Conservation (phyloP, 2,329 filamentous ascomycete species). For the Ploettnerulaceae sp. region DNA sequence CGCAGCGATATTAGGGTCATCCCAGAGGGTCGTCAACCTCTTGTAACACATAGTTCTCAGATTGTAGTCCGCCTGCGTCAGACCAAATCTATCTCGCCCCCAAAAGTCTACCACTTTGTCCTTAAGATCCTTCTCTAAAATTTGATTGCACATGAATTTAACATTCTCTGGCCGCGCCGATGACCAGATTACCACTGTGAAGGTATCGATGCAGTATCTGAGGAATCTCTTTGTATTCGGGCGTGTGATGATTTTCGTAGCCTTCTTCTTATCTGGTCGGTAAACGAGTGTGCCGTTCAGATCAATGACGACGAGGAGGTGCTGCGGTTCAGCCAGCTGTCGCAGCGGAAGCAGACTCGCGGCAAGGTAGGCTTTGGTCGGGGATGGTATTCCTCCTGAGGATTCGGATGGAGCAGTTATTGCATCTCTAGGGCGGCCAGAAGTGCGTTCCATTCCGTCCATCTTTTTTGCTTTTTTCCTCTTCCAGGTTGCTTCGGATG, state of each 20-base stretch:
- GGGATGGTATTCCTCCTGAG: conserved; percentile 47
- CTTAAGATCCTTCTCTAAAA: conserved; percentile 54
- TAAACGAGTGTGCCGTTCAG: conserved; percentile 86
- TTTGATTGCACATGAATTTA: conserved; percentile 55
- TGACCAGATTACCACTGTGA: conserved; percentile 86
- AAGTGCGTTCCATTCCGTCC: not conserved
- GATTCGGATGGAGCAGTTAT: conserved; percentile 22
- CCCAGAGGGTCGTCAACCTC: conserved; percentile 70
- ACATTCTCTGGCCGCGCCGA: conserved; percentile 76
- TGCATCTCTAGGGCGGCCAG: conserved; percentile 5
- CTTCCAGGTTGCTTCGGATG: too few species aligned
- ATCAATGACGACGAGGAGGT: conserved; percentile 80
- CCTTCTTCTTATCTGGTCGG: conserved; percentile 52
- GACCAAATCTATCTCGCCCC: conserved; percentile 71
- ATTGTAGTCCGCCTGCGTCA: conserved; percentile 60
- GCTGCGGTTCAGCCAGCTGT: conserved; percentile 44
- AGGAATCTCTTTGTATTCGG: conserved; percentile 67
- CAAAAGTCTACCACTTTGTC: conserved; percentile 63
- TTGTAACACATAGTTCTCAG: conserved; percentile 85
- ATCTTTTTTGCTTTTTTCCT: not conserved
- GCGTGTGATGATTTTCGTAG: conserved; percentile 57
- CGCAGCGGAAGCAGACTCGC: conserved; percentile 44
- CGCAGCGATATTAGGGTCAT: conserved; percentile 39
- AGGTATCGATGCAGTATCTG: conserved; percentile 65
- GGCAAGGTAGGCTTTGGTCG: conserved; percentile 56